Evolutionary conservation across 2,329 filamentous ascomycete genomes (phyloP).

Genomic region (Triangularia setosa): DNA sequence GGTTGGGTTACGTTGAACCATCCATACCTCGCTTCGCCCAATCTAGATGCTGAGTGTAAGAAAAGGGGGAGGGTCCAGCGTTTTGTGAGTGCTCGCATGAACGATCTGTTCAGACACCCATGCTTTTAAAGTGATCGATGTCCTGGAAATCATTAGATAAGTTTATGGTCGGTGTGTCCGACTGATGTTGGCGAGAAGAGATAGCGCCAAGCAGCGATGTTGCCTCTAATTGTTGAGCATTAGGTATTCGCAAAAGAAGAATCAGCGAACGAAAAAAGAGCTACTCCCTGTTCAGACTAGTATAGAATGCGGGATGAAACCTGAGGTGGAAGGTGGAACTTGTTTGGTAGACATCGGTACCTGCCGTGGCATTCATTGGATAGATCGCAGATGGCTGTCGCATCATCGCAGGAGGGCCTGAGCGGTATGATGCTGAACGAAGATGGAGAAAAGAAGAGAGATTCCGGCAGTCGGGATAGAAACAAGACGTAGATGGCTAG

Average conservation of each 20-base stretch:
- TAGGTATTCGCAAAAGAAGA: neutral
- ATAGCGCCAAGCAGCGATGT: neutral
- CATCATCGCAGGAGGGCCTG: neutral
- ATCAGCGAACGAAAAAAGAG: neutral
- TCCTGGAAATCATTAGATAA: neutral
- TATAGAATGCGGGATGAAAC: neutral
- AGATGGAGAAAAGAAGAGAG: neutral
- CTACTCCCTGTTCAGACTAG: neutral
- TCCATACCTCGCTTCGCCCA: neutral
- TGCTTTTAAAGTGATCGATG: neutral
- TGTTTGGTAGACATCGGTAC: neutral
- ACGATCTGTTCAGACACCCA: neutral
- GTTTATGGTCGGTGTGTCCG: neutral
- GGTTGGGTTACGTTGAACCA: neutral
- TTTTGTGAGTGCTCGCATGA: neutral
- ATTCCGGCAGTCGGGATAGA: neutral
- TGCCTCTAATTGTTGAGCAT: neutral
- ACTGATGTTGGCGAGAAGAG: neutral
- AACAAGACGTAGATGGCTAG: neutral
- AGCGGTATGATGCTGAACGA: slow-evolving; percentile 2
- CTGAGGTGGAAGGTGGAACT: too few species aligned
- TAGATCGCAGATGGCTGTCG: neutral
- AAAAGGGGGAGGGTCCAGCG: neutral
- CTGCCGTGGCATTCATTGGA: neutral
- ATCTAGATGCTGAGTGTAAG: neutral